Evolutionary conservation across 495 filamentous ascomycete genomes (phyloP).

Genomic region (Penicillium herquei): DNA sequence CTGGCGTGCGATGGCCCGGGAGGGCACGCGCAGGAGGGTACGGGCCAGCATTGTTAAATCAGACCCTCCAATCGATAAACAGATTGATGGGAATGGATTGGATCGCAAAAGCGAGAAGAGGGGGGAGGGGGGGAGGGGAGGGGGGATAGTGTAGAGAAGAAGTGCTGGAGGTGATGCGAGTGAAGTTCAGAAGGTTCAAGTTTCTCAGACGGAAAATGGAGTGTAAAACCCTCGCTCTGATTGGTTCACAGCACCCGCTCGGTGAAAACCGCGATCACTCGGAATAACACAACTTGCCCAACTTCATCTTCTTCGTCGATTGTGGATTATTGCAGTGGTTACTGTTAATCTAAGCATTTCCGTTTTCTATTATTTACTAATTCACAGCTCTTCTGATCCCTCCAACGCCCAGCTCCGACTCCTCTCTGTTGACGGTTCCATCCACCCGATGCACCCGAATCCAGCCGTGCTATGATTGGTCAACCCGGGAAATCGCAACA

Average conservation of each 20-base stretch:
- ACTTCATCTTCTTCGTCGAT: not conserved
- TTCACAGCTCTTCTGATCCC: not conserved
- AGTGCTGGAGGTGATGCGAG: slow-evolving; percentile 39
- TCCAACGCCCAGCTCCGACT: not conserved
- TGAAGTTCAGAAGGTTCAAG: slow-evolving; percentile 39
- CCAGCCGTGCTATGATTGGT: slow-evolving; percentile 7
- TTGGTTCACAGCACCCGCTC: slow-evolving; percentile 36
- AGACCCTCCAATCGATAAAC: slow-evolving; percentile 41
- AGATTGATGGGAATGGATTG: slow-evolving; percentile 34
- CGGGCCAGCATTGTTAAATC: slow-evolving; percentile 74
- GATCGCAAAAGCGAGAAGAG: slow-evolving; percentile 29
- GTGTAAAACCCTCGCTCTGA: slow-evolving; percentile 40
- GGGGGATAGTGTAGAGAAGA: slow-evolving; percentile 29
- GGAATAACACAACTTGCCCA: slow-evolving; percentile 14
- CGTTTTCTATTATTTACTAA: not conserved
- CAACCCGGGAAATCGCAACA: not conserved
- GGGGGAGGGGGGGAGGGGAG: slow-evolving; percentile 30
- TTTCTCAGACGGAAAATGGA: slow-evolving; percentile 42
- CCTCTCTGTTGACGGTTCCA: not conserved
- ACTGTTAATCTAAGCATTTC: not conserved
- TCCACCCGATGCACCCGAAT: slow-evolving; percentile 9
- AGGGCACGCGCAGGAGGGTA: slow-evolving; percentile 77
- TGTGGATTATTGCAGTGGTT: not conserved
- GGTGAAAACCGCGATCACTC: slow-evolving; percentile 41
- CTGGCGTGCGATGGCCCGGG: slow-evolving; percentile 63